Conservation (phyloP, 208 protist species). For the Porcisia deanei region DNA sequence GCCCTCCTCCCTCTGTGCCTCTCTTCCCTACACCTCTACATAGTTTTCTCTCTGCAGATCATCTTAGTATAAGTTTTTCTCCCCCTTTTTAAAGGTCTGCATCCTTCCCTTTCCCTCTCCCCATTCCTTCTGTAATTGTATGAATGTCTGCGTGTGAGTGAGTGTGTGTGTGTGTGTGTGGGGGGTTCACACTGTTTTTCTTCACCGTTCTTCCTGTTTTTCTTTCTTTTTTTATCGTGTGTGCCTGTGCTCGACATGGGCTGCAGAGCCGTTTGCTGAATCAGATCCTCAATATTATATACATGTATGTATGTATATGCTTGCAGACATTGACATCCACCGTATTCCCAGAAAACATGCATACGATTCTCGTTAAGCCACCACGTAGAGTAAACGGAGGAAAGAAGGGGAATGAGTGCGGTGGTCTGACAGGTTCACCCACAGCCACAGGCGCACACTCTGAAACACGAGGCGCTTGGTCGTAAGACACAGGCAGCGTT, state of each 20-base stretch:
- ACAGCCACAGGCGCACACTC: too few species aligned
- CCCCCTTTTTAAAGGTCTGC: constrained; percentile 3
- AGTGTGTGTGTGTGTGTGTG: constrained; percentile 9
- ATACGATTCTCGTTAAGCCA: too few species aligned
- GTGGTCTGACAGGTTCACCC: too few species aligned
- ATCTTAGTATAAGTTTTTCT: too few species aligned
- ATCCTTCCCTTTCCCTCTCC: constrained; percentile 16
- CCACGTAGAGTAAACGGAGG: background rate
- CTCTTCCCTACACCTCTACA: too few species aligned
- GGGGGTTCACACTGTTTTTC: background rate
- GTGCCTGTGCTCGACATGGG: background rate
- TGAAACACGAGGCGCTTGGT: too few species aligned
- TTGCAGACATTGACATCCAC: constrained; percentile 1
- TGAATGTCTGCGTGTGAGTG: constrained; percentile 10
- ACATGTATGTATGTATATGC: background rate
- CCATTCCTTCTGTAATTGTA: constrained; percentile 5
- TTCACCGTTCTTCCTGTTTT: background rate
- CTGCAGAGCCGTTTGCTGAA: background rate
- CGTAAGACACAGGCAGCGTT: too few species aligned
- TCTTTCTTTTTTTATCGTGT: background rate
- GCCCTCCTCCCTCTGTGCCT: too few species aligned
- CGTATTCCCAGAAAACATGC: too few species aligned
- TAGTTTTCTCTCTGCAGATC: too few species aligned
- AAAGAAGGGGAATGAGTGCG: background rate
- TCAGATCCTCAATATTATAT: background rate